These are phyloP conservation scores for Planoprotostelium fungivorum DNA, from an alignment of 78 protist genomes.

Conservation along the genomic window DNA sequence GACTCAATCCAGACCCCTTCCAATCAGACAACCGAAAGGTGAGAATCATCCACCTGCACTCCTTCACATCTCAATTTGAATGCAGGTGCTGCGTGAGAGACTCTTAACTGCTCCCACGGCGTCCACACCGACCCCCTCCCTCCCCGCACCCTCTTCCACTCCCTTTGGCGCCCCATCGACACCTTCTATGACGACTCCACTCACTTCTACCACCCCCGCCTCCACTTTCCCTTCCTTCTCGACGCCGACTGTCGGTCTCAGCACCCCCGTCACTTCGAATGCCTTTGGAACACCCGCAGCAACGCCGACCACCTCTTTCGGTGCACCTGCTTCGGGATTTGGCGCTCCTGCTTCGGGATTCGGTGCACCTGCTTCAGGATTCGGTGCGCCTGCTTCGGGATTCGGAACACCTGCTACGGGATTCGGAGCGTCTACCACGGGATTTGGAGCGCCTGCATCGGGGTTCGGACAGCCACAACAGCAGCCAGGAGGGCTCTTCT, in stretches of 20 bases:
- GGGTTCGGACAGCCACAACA: too few species aligned
- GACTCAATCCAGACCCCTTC: background rate
- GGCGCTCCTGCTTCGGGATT: background rate
- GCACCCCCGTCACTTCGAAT: background rate
- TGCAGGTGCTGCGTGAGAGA: background rate
- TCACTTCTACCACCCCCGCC: background rate
- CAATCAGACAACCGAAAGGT: background rate
- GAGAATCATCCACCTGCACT: background rate
- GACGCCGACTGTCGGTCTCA: background rate
- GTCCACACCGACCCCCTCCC: background rate
- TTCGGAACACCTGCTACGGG: background rate
- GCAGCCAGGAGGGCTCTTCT: too few species aligned
- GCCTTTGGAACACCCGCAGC: background rate
- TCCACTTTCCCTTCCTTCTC: background rate
- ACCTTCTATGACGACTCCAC: background rate
- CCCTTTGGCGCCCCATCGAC: background rate
- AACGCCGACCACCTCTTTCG: background rate
- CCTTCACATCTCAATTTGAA: too few species aligned
- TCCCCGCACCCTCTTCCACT: background rate
- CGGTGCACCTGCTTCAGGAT: background rate
- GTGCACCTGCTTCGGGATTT: background rate
- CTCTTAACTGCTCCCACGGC: background rate
- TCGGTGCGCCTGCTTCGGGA: background rate
- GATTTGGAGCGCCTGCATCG: background rate
- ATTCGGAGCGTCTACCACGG: background rate